Base-by-base conservation (phyloP, 495 filamentous ascomycete species). In the Trichoderma erinaceum region DNA sequence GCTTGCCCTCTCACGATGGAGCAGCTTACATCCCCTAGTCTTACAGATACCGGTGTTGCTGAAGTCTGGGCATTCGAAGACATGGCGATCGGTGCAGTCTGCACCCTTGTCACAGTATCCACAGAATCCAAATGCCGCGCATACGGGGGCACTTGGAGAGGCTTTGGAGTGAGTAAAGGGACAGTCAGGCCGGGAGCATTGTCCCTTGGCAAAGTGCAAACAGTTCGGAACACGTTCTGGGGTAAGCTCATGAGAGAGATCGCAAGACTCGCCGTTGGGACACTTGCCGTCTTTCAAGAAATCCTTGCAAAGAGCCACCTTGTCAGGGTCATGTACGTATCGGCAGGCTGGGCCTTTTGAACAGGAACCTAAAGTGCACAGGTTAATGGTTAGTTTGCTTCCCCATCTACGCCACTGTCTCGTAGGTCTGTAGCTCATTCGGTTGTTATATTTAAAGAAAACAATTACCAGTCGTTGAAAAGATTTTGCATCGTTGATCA, bases 1-100 rank as follows among this genome's bases (percentile, higher is more conserved):
- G 81, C 84, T 85, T 68, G 95, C 95, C 78, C 92, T 88, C 78
- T 96, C 91, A 71, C 94, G 86, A 78, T 99, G 95, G 35, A 87
- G 90, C 69, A 97, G 81, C 73, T 86, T 88, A 82, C 95, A 99
- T 43, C 87, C 88, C 77, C 89, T 89, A 74, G 87, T 88, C 73
- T 87, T 88, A 86, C 95, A 99, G 44, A 83, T 79, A 69, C 93
- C 94, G 65, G 84, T 90, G 79, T 97, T 97, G 82, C 91, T 90
- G 81, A 96, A 97, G 75, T 97, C 91, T 61, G 95, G 95, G 74
- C 95, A 99, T 75, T 97, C 95, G 71, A 81, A 82, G 67, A 91
- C 88, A 78, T 99, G 95, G 69, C 92, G 90, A 69, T 96, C 88
- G 68, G 87, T 74, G 75, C 95, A 99, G 56, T 80, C 75, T 52